phyloP scores from a whole-genome alignment of 371 early-diverging fungal species.

The Haplosporangium sp. region DNA sequence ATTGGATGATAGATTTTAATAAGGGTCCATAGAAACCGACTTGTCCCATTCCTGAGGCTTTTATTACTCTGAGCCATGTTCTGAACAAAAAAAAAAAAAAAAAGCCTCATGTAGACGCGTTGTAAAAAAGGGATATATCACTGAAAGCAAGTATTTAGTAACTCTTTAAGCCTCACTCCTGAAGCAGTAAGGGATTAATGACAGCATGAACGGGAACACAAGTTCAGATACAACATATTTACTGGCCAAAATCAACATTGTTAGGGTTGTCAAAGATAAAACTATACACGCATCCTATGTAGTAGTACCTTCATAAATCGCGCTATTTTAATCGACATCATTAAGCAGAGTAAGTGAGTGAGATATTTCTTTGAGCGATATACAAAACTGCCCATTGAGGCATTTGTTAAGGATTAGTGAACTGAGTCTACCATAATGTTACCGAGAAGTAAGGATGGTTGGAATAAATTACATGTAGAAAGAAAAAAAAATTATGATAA shows the following conservation, averaged over 20 bases:
- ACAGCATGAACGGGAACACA: background rate
- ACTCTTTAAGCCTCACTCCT: background rate
- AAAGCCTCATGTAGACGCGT: background rate
- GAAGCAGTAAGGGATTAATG: background rate
- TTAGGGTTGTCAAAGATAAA: too few species aligned
- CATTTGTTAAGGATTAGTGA: background rate
- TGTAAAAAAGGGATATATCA: background rate
- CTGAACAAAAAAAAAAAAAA: too few species aligned
- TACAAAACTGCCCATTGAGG: background rate
- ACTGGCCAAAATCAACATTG: too few species aligned
- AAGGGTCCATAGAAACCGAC: conserved; percentile 3
- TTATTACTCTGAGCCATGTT: background rate
- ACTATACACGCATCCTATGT: background rate
- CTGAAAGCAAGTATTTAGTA: background rate
- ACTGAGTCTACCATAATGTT: background rate
- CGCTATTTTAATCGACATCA: conserved; percentile 4
- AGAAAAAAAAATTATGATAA: too few species aligned
- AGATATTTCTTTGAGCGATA: too few species aligned
- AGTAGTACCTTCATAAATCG: background rate
- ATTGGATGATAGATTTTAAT: background rate
- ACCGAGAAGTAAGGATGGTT: background rate
- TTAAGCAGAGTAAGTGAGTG: background rate
- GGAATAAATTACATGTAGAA: too few species aligned
- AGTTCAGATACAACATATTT: background rate
- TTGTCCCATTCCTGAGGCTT: conserved; percentile 2